A percentile compares a stretch with the other conserved stretches of the same genome.
Evolutionary conservation across 345 rosid species (phyloP).

Genomic region (Noccaea caerulescens): DNA sequence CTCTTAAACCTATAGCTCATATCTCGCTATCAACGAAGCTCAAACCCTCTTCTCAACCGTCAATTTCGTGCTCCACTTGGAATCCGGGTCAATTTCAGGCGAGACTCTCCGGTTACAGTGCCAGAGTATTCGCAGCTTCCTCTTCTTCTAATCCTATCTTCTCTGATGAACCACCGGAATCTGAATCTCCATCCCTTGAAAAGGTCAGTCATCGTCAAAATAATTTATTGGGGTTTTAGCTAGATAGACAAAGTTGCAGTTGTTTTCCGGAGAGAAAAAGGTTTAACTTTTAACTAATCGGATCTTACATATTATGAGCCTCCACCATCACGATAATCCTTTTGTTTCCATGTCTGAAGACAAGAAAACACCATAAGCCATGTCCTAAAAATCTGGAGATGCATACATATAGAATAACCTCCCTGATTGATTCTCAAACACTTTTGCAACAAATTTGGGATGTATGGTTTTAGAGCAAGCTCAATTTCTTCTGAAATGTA

Average conservation of each 20-base stretch:
- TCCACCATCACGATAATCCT: not conserved
- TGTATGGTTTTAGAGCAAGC: not conserved
- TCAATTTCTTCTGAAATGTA: not conserved
- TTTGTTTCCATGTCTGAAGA: constrained; percentile 11
- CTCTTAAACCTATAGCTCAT: constrained; percentile 37
- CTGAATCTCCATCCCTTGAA: constrained; percentile 29
- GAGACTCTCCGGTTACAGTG: constrained; percentile 29
- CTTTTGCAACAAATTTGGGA: not conserved
- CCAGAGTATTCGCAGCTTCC: constrained; percentile 43
- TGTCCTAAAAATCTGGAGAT: constrained; percentile 1
- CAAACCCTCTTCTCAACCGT: constrained; percentile 18
- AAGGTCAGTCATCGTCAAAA: constrained; percentile 52
- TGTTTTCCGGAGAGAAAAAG: constrained; percentile 1
- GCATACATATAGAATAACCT: constrained; percentile 36
- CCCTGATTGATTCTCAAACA: constrained; percentile 12
- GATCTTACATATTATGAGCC: not conserved
- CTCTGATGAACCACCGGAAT: constrained; percentile 36
- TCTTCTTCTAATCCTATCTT: constrained; percentile 37
- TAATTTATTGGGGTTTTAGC: constrained; percentile 28
- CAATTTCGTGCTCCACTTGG: constrained; percentile 33
- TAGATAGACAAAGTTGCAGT: constrained; percentile 1
- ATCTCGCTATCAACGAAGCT: constrained; percentile 35
- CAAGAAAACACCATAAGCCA: not conserved
- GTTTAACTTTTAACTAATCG: not conserved
- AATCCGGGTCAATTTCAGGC: constrained; percentile 18